Evolutionary conservation across 768 basidiomycete genomes (phyloP), one percentile per base, ranked within the genome.

Genomic region (Lenzites betulinus): DNA sequence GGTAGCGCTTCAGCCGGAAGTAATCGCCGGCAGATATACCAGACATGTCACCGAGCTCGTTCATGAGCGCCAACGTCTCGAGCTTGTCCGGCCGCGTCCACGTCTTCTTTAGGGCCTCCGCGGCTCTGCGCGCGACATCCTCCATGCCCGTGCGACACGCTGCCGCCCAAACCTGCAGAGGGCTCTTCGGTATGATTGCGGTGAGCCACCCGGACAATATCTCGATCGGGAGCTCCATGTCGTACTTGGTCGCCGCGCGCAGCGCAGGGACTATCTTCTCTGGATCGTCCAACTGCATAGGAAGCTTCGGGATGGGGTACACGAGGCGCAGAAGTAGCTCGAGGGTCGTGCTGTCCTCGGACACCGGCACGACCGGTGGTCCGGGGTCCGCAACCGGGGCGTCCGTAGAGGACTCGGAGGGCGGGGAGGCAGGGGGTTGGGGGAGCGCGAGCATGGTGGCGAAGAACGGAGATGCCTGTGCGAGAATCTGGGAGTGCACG

Each of bases 401-500:
- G 4, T 25, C 26, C n/a, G n/a, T 16, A 4, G 53, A n/a, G 16
- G n/a, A n/a, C n/a, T n/a, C n/a, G n/a, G 30, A 35, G 3, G 18
- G 3, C 44, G 20, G 8, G 7, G 20, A 7, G 33, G 30, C 18
- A 18, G 49, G 16, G n/a, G 56, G 56, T 38, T 57, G 56, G 4
- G 56, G 56, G 8, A 57, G 56, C 25, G 36, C 22, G 38, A 75
- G 61, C 70, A 76, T 71, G 51, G 68, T 66, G n/a, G 48, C 58
- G 51, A 75, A 75, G 28, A 76, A 47, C 4, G 66, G 64, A 1
- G 74, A 75, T 0, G 73, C 70, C 13, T 65, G 63, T 23, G 66
- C 43, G 15, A 77, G 71, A 23, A 73, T 72, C 13, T 50, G 48
- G 22, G 68, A 67, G 60, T 69, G 71, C 28, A 71, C 70, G 26